Base-by-base conservation (phyloP, 2,329 filamentous ascomycete genomes). In the Sordariomycetes sp. region DNA sequence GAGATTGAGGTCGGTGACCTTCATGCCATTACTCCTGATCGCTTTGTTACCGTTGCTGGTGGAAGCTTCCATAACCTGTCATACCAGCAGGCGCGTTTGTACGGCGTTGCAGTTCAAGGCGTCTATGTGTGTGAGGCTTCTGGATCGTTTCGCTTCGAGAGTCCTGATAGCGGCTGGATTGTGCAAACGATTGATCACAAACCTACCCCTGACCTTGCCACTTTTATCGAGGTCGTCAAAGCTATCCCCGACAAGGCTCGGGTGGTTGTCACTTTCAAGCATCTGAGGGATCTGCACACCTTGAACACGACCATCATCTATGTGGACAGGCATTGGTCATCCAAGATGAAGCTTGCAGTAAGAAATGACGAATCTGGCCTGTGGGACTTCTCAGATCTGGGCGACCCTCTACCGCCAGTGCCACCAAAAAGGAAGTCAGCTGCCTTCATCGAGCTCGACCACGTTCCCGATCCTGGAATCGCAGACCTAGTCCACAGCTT, bases 1-100 rank as follows among this genome's bases (percentile, higher is more conserved):
- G 81, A 92, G 39, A 72, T 96, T 36, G 64, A 77, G 34, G 88
- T 96, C 29, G 87, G 85, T 32, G 85, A 98, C 54, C 70, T 98
- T 41, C 92, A 98, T 63, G 75, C 74, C 37, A 98, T 98, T 55
- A 96, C 92, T 4, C 92, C 93, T 11, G 88, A 95, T 59, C 82
- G 88, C 40, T 98, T 96, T 53, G 84, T 96, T 35, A 86, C 87
- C 5, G 90, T 96, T 28, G 86, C 88, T 27, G 93, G 92, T 15
- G 92, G 81, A 17, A 90, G 87, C 39, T 96, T 98, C 66, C 93
- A 98, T 62, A 78, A 94, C 53, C 68, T 98, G 14, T 98, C 93
- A 1, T 98, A 98, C 57, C 92, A 98, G 54, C 88, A 96, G 59
- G 87, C 92, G n/a, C 80, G 92, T 8, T 72, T 95, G 5, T 96